Evolutionary conservation across 768 basidiomycete species (phyloP).

Genomic region (Termitomyces sp.): DNA sequence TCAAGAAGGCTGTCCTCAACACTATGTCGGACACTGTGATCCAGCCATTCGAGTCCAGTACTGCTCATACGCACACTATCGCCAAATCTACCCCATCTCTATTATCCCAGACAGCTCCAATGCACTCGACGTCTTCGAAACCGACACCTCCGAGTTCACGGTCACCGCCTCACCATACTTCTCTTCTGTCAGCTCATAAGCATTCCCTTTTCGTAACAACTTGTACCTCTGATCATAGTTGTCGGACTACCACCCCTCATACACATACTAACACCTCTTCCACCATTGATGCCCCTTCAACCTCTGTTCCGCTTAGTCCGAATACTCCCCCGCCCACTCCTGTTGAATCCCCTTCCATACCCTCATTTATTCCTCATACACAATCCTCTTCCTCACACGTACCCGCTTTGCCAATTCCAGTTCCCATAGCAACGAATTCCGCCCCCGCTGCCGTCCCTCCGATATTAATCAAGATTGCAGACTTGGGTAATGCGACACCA

Average conservation of each 20-base stretch:
- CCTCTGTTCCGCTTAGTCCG: slow-evolving; percentile 19
- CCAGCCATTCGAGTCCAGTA: slow-evolving; percentile 10
- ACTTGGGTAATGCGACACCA: slow-evolving; percentile 92
- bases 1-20: slow-evolving; percentile 22
- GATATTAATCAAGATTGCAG: slow-evolving; percentile 89
- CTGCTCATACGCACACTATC: slow-evolving; percentile 7
- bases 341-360: slow-evolving; percentile 23
- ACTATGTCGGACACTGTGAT: slow-evolving; percentile 17
- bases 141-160: slow-evolving; percentile 24
- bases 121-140: slow-evolving; percentile 22
- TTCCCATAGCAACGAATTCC: slow-evolving; percentile 19
- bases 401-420: slow-evolving; percentile 15
- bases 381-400: slow-evolving; percentile 7
- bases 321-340: slow-evolving; percentile 37
- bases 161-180: slow-evolving; percentile 37
- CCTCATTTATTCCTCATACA: slow-evolving; percentile 17
- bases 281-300: slow-evolving; percentile 8
- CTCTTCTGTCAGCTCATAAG: slow-evolving; percentile 40
- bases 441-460: slow-evolving; percentile 29
- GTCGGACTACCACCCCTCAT: slow-evolving; percentile 5
- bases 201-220: slow-evolving; percentile 27
- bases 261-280: slow-evolving; percentile 14
- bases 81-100: slow-evolving; percentile 44
- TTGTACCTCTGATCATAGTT: slow-evolving; percentile 20
- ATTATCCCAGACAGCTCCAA: slow-evolving; percentile 63